Evolutionary conservation across 1,284 basidiomycete genomes (phyloP), one percentile per base, ranked within the genome.

Genomic region (Pholiota adiposa): DNA sequence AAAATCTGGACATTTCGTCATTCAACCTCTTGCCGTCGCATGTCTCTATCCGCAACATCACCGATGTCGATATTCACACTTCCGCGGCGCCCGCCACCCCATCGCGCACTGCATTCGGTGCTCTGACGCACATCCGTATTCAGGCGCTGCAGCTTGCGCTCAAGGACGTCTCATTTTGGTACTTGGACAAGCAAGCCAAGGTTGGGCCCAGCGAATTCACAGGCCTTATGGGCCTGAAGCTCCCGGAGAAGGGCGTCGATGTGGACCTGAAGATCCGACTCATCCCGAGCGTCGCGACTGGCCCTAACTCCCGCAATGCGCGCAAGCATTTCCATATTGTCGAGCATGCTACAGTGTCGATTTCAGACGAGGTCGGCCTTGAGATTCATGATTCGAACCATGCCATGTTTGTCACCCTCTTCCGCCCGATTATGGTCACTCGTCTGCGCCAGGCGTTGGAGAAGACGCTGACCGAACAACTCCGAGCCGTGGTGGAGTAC

Each of bases 31-130:
- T 87, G n/a, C 88, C 88, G 0, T 86, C 88, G 0, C 87, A 88
- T 56, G 82, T 84, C 7, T 89, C 84, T 71, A 82, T 90, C 38
- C 84, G 87, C 51, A 89, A 89, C 66, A 87, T 89, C 68, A 88
- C 87, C 38, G 87, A 90, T 62, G 77, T 89, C 60, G 86, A 89
- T 63, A 84, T 90, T 66, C 74, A 78, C 8, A 85, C 87, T 0
- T 76, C 82, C 0, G 69, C 77, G 12, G 79, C 83, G 0, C 77
- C 84, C 0, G 65, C 77, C 7, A 71, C 70, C 0, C 69, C 77
- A 9, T 79, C 83, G 0, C 77, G 75, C 48, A 83, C 84, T 2
- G 71, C 83, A 0, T 70, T 89, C 31, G 86, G 87, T 44, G 79
- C 85, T 0, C 77, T 88, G 59, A 89, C 87, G 0, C 86, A 87